Base-by-base conservation (phyloP, 106 monocot genomes). In the Acanthochlamys bracteata region DNA sequence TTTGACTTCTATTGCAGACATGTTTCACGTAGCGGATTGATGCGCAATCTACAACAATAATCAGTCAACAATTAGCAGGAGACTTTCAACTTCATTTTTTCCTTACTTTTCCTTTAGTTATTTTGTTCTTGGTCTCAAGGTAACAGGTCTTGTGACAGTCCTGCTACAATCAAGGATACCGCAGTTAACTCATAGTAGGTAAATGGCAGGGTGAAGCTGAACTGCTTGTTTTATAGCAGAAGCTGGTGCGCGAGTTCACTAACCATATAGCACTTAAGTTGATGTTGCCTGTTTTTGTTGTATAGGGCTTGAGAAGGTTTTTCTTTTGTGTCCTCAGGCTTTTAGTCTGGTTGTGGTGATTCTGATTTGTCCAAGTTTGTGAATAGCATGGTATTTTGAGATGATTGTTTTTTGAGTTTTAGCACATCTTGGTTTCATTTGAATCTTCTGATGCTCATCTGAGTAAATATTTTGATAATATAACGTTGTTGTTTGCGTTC, bases 11-110 rank as follows among this genome's bases (percentile, higher is more conserved):
- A 61, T 27, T 66, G 78, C 82, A 82, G 82, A 61, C 73, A 47
- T 73, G 59, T 68, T 7, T 65, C 79, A 23, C 72, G 78, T 62
- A 82, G 79, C 47, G 79, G 75, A 52, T 55, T 73, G 19, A 73
- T 68, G 57, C 86, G 86, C 60, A 86, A 79, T 66, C 66, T 75
- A 56, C 78, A 78, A 67, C 62, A 72, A 75, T 41, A 4, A 57
- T 3, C n/a, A 19, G 1, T 20, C 10, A 10, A 61, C 11, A 61
- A 39, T n/a, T 1, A 61, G 41, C 61, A 41, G 40, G 39, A 7
- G 20, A 14, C 1, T 13, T 22, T 10, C 19, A 20, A n/a, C 40
- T 22, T 24, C 42, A 10, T 20, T 20, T 14, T 24, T 7, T 24
- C 21, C 7, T 39, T 63, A 43, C 22, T 21, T 63, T 45, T 43